Evolutionary conservation across 352 stramenopile genomes (phyloP).

Genomic region (Globisporangium alternatum): DNA sequence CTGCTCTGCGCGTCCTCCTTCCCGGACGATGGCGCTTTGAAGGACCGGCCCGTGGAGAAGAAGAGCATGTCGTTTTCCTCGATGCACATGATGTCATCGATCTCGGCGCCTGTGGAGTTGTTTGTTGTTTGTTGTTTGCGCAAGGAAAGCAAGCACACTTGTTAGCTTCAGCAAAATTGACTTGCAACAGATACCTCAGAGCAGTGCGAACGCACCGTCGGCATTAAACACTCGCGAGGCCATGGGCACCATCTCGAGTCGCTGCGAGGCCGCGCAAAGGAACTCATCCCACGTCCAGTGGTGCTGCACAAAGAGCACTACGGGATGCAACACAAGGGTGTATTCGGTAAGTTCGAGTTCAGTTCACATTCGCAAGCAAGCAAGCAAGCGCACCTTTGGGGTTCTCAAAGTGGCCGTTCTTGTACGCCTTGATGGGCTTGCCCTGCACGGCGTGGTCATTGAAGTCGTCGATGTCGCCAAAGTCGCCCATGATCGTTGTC

Average conservation of each 20-base stretch:
- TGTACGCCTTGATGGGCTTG: constrained; percentile 77
- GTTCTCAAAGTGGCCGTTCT: constrained; percentile 77
- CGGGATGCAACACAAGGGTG: constrained; percentile 1
- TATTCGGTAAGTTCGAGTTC: not conserved
- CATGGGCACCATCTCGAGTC: constrained; percentile 82
- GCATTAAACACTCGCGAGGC: constrained; percentile 83
- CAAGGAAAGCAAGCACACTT: not conserved
- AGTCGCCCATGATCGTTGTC: constrained; percentile 53
- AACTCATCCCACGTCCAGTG: constrained; percentile 88
- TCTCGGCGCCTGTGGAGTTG: constrained; percentile 54
- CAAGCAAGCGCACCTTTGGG: constrained; percentile 41
- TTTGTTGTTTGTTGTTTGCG: not conserved
- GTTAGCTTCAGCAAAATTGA: not conserved
- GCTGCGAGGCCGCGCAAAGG: constrained; percentile 72
- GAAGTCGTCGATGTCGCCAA: constrained; percentile 79
- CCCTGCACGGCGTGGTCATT: constrained; percentile 76
- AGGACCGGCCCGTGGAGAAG: constrained; percentile 77
- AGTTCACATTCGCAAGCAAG: not conserved
- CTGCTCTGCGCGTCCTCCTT: constrained; percentile 39
- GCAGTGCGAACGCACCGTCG: constrained; percentile 35
- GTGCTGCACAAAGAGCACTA: constrained; percentile 76
- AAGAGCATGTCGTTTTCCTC: constrained; percentile 90
- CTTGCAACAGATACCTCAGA: not conserved
- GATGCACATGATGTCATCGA: constrained; percentile 90
- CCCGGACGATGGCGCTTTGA: constrained; percentile 61